Conservation (phyloP, 2,329 filamentous ascomycete species). For the Aspergillus awamori region DNA sequence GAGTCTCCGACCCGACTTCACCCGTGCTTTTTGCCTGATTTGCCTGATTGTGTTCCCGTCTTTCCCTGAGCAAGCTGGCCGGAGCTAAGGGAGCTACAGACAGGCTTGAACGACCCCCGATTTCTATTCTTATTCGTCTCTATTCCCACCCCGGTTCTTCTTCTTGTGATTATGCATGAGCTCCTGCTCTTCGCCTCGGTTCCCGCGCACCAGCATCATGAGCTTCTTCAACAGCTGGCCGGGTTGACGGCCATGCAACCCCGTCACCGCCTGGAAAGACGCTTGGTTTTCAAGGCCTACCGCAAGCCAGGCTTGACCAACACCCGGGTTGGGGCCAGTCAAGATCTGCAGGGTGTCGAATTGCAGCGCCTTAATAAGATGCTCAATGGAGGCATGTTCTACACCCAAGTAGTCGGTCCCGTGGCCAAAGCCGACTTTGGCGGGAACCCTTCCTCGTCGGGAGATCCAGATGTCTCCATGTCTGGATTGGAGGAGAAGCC, state of each 20-base stretch:
- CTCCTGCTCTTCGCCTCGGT: conserved; percentile 64
- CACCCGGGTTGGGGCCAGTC: conserved; percentile 46
- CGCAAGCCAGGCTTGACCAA: conserved; percentile 49
- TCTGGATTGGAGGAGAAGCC: conserved; percentile 30
- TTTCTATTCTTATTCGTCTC: conserved; percentile 6
- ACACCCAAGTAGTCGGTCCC: conserved; percentile 55
- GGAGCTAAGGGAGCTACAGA: conserved; percentile 1
- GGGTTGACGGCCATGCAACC: conserved; percentile 66
- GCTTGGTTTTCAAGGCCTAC: conserved; percentile 61
- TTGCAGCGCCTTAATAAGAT: conserved; percentile 51
- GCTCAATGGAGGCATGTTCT: conserved; percentile 57
- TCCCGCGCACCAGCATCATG: conserved; percentile 59
- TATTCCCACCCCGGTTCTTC: conserved; percentile 1
- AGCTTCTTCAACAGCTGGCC: conserved; percentile 63
- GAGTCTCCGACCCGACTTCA: conserved; percentile 18
- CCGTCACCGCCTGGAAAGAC: conserved; percentile 55
- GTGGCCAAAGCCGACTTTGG: conserved; percentile 44
- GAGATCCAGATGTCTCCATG: conserved; percentile 40
- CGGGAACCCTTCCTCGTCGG: conserved; percentile 19
- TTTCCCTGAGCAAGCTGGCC: neutral
- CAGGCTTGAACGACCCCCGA: neutral
- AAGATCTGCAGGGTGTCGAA: conserved; percentile 48
- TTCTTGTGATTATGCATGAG: conserved; percentile 58
- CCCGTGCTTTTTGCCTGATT: conserved; percentile 9
- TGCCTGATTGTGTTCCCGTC: neutral